These are phyloP conservation scores for Xanthoconium stramineum DNA, from an alignment of 768 basidiomycete genomes.

Conservation along the genomic window DNA sequence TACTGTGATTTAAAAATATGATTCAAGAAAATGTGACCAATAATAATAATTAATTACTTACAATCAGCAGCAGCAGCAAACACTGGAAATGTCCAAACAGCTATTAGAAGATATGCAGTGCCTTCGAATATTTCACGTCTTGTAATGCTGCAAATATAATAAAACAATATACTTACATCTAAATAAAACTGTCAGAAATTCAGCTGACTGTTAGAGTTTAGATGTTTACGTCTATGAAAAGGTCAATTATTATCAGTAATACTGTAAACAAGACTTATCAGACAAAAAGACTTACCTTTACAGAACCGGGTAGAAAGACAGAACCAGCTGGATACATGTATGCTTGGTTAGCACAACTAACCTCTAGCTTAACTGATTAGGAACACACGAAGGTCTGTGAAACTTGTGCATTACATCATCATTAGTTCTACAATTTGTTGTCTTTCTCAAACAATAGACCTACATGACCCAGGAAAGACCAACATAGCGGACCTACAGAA, in stretches of 20 bases:
- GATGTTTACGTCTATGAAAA: background rate
- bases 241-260: too few species aligned
- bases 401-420: too few species aligned
- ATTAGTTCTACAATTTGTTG: too few species aligned
- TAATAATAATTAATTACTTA: background rate
- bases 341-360: too few species aligned
- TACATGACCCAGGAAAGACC: background rate
- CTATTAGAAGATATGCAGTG: background rate
- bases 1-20: background rate
- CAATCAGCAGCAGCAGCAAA: background rate
- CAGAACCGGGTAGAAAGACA: background rate
- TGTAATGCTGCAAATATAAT: background rate
- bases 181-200: background rate
- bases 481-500: background rate
- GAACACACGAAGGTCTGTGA: background rate
- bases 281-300: background rate
- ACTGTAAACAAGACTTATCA: too few species aligned
- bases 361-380: too few species aligned
- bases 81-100: background rate
- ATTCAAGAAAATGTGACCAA: too few species aligned
- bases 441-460: too few species aligned
- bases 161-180: slow-evolving; percentile 5
- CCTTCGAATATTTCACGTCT: background rate
- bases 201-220: too few species aligned
- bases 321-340: background rate